Evolutionary conservation across 306 rosid species (phyloP).

Genomic region (Begonia peltatifolia): DNA sequence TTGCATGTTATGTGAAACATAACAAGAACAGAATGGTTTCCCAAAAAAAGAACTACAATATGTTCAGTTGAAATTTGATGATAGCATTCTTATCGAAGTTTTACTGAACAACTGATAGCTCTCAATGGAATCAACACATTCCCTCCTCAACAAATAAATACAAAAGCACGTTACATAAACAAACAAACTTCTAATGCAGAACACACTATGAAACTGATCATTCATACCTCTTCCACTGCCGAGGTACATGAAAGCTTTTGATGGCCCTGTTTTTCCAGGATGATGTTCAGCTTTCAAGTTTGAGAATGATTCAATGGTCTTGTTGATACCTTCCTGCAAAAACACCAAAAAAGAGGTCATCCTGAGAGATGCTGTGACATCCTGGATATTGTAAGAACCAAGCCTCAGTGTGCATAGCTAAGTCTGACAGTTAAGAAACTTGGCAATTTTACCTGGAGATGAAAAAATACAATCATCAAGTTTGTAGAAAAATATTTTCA

Average conservation of each 20-base stretch:
- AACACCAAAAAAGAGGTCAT: neutral
- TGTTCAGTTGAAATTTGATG: no score
- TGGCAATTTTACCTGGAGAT: no score
- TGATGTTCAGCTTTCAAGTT: slow-evolving; percentile 62
- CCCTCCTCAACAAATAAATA: neutral
- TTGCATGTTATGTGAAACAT: no score
- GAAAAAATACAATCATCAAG: no score
- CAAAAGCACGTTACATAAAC: neutral
- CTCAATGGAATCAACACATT: no score
- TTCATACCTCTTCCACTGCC: slow-evolving; percentile 74
- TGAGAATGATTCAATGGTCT: slow-evolving; percentile 70
- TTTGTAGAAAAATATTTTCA: no score
- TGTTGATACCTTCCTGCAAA: slow-evolving; percentile 76
- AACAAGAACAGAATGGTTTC: no score
- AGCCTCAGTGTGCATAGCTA: slow-evolving; percentile 2
- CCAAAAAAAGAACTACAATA: no score
- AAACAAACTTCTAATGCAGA: neutral
- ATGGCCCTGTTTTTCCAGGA: slow-evolving; percentile 58
- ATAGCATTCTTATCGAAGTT: no score
- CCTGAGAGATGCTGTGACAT: no score
- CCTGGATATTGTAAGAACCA: neutral
- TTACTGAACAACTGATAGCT: no score
- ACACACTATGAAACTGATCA: neutral
- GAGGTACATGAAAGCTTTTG: slow-evolving; percentile 67
- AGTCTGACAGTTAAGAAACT: no score